Percentiles rank a stretch among this genome's conserved stretches.
Evolutionary conservation across 768 basidiomycete species (phyloP).

Genomic region (Amanita thiersii): DNA sequence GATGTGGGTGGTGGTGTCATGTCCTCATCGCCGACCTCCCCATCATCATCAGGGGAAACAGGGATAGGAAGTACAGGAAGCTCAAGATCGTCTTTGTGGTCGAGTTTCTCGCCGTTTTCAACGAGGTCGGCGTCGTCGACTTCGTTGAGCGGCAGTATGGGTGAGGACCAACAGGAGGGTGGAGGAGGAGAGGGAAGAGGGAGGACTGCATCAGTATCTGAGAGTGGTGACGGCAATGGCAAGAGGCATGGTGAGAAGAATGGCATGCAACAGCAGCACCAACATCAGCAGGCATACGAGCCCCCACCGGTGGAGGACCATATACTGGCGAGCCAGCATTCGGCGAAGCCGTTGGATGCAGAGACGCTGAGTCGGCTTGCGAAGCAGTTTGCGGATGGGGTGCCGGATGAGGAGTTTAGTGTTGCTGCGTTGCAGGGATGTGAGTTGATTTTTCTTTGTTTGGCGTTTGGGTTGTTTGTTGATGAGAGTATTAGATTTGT

Average conservation of each 20-base stretch:
- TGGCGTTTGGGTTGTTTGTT: constrained; percentile 7
- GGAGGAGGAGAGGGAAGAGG: background rate
- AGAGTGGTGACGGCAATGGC: constrained; percentile 13
- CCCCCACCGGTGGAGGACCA: constrained; percentile 60
- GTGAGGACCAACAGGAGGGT: too few relatives aligned
- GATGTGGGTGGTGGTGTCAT: too few relatives aligned
- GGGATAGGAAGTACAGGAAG: background rate
- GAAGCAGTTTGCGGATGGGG: constrained; percentile 68
- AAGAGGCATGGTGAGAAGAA: constrained; percentile 48
- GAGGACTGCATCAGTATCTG: background rate
- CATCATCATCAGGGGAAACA: background rate
- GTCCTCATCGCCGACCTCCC: background rate
- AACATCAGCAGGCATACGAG: constrained; percentile 51
- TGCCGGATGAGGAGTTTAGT: constrained; percentile 83
- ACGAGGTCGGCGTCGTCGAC: constrained; percentile 13
- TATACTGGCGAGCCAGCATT: constrained; percentile 49
- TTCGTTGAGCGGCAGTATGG: constrained; percentile 14
- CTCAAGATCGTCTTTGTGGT: constrained; percentile 15
- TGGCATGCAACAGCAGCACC: too few relatives aligned
- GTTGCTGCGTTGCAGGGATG: constrained; percentile 89
- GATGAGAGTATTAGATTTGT: constrained; percentile 41
- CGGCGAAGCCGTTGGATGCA: constrained; percentile 58
- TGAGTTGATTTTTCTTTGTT: constrained; percentile 35
- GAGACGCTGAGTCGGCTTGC: constrained; percentile 61
- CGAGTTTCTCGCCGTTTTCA: constrained; percentile 21